These are phyloP conservation scores for Clarireedia sp. DNA, from an alignment of 2,329 filamentous ascomycete species.

Conservation along the genomic window DNA sequence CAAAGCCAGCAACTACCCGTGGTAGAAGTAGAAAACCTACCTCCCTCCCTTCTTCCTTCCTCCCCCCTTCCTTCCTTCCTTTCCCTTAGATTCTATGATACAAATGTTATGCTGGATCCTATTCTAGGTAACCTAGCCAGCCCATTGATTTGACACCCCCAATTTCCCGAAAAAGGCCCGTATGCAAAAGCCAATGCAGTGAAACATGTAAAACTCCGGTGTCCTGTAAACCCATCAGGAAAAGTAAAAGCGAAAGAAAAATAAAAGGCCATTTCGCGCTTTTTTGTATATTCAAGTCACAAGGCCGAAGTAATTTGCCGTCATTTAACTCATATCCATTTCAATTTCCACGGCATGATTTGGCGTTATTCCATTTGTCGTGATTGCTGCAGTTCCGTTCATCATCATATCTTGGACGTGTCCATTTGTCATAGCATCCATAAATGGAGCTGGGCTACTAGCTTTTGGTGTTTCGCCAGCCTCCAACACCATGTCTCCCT, in stretches of 20 bases:
- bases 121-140: conserved; percentile 8
- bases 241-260: not conserved
- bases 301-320: conserved; percentile 1
- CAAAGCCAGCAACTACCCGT: not conserved
- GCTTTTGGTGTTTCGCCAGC: conserved; percentile 36
- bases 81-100: conserved; percentile 12
- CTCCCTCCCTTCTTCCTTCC: not conserved
- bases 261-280: conserved; percentile 1
- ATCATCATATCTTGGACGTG: conserved; percentile 12
- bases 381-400: conserved; percentile 11
- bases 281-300: conserved; percentile 7
- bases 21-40: not conserved
- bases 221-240: conserved; percentile 8
- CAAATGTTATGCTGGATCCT: conserved; percentile 8
- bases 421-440: conserved; percentile 11
- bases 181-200: conserved; percentile 12
- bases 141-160: not conserved
- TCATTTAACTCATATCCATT: conserved; percentile 36
- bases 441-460: conserved; percentile 5
- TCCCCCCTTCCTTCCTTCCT: not conserved
- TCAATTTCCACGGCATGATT: conserved; percentile 28
- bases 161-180: conserved; percentile 1
- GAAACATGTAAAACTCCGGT: conserved; percentile 11
- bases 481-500: conserved; percentile 44
- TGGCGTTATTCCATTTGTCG: conserved; percentile 9